These are phyloP conservation scores for Phoenix roebelenii DNA, from an alignment of 176 grass and related monocot species.

Conservation along the genomic window DNA sequence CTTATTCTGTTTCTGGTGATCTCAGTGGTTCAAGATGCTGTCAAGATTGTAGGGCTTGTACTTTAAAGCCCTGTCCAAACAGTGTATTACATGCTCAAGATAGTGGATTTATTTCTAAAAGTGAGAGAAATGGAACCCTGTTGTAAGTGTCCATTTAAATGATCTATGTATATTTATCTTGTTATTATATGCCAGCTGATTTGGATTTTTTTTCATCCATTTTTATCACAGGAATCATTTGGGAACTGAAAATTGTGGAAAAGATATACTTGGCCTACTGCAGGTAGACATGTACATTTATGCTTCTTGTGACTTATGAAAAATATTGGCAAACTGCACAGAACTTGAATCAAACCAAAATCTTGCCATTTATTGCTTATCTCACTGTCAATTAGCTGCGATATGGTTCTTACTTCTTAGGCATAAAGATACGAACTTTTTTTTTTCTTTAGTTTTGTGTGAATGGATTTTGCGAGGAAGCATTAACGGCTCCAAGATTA, in stretches of 20 bases:
- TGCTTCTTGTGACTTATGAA: background rate
- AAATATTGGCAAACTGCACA: too few species aligned
- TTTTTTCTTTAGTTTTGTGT: too few species aligned
- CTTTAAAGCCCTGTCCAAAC: background rate
- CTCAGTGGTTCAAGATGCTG: background rate
- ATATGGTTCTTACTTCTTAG: too few species aligned
- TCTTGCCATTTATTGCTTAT: too few species aligned
- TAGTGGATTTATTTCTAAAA: conserved; percentile 23
- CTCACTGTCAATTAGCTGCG: too few species aligned
- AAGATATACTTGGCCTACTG: conserved; percentile 29
- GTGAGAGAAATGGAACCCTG: conserved; percentile 13
- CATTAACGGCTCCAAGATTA: too few species aligned
- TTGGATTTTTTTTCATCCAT: background rate
- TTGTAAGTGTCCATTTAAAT: conserved; percentile 11
- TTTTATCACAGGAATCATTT: conserved; percentile 27
- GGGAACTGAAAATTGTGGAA: conserved; percentile 2
- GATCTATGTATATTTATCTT: conserved; percentile 1
- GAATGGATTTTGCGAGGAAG: too few species aligned
- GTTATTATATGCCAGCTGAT: conserved; percentile 1
- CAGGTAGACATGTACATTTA: conserved; percentile 23
- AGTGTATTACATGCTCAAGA: conserved; percentile 13
- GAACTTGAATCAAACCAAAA: too few species aligned
- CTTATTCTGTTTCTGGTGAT: conserved; percentile 12
- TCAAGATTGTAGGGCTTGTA: conserved; percentile 4
- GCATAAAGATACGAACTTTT: too few species aligned